Percentiles rank a stretch among this genome's conserved stretches.
These are phyloP conservation scores for Penicillium soppii DNA, from an alignment of 495 filamentous ascomycete genomes.

Conservation along the genomic window DNA sequence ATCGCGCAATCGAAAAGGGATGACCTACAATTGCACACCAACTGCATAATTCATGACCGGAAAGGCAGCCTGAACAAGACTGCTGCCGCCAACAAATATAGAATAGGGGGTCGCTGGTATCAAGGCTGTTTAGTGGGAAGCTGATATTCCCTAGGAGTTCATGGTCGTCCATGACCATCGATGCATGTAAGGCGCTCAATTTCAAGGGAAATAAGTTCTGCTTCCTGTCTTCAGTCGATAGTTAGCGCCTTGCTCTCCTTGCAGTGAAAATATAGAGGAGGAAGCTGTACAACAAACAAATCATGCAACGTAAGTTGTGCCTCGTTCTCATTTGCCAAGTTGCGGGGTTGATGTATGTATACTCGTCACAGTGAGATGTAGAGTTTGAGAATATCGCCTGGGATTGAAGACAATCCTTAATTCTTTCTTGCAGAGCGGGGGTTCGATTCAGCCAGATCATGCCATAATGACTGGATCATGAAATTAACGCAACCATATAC, in stretches of 20 bases:
- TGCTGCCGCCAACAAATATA: slow-evolving; percentile 46
- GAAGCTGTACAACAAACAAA: too few relatives aligned
- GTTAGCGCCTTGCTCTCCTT: not conserved
- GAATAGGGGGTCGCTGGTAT: slow-evolving; percentile 33
- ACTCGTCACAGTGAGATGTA: not conserved
- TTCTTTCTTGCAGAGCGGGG: not conserved
- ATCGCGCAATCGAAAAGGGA: not conserved
- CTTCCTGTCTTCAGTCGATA: not conserved
- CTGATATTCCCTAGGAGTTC: slow-evolving; percentile 4
- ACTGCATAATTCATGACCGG: slow-evolving; percentile 42
- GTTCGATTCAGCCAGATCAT: not conserved
- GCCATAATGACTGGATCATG: not conserved
- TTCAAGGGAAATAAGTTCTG: not conserved
- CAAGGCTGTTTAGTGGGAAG: not conserved
- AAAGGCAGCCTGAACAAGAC: slow-evolving; percentile 43
- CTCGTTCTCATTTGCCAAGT: not conserved
- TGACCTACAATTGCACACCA: slow-evolving; percentile 56
- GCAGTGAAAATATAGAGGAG: not conserved
- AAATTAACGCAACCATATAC: not conserved
- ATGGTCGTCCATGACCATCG: slow-evolving; percentile 5
- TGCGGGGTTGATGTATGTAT: slow-evolving; percentile 7
- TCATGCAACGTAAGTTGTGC: not conserved
- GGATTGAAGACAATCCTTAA: too few relatives aligned
- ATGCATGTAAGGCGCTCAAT: slow-evolving; percentile 9
- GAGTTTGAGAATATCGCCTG: not conserved